phyloP scores from a whole-genome alignment of 177 flowering plant species.

The Telopea speciosissima region DNA sequence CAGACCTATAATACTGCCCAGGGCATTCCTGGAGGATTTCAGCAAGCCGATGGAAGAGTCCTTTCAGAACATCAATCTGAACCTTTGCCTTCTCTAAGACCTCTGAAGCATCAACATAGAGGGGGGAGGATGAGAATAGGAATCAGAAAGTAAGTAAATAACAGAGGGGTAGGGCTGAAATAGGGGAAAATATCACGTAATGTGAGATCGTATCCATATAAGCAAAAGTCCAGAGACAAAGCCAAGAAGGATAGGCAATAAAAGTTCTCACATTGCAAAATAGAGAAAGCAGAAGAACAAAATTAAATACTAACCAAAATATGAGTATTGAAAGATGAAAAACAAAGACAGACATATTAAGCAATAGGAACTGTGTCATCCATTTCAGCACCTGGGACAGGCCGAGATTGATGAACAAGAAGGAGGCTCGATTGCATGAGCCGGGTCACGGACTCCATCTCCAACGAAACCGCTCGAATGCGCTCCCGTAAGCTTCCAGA shows the following conservation, averaged over 20 bases:
- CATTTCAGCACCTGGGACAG: conserved; percentile 51
- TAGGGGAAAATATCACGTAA: background rate
- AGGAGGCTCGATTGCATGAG: conserved; percentile 67
- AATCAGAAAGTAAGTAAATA: background rate
- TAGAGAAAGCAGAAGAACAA: no score
- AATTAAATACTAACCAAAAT: no score
- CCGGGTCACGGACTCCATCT: conserved; percentile 67
- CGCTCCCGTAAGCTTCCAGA: conserved; percentile 66
- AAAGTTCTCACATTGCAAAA: background rate
- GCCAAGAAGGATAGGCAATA: background rate
- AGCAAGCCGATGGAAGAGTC: conserved; percentile 47
- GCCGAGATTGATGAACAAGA: conserved; percentile 80
- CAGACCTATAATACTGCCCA: conserved; percentile 77
- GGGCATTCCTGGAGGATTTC: conserved; percentile 57
- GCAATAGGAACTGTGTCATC: background rate
- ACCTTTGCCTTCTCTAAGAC: conserved; percentile 61
- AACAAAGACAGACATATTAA: background rate
- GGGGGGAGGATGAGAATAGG: background rate
- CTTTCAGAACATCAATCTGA: conserved; percentile 49
- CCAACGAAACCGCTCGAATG: conserved; percentile 50
- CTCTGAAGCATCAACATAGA: conserved; percentile 34
- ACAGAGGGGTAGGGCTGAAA: background rate
- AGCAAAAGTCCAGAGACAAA: background rate
- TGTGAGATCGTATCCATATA: background rate
- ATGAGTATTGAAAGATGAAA: no score